Evolutionary conservation across 2,329 filamentous ascomycete genomes (phyloP).

Genomic region (Nothopassalora personata): DNA sequence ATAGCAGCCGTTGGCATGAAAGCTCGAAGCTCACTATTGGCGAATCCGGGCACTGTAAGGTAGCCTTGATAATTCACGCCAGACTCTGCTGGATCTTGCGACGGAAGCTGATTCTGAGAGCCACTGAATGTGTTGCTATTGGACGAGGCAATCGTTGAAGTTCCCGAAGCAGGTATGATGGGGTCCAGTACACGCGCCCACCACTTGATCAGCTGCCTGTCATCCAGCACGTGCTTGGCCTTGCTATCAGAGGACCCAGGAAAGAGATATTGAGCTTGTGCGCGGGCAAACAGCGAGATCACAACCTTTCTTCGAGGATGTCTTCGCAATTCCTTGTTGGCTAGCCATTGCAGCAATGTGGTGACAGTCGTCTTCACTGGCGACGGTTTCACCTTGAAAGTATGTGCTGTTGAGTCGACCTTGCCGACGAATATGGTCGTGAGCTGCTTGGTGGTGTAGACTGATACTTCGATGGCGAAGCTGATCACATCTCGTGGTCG

Average conservation of each 20-base stretch:
- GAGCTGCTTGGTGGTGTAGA: slow-evolving; percentile 73
- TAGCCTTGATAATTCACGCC: slow-evolving; percentile 56
- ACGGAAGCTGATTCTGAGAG: slow-evolving; percentile 5
- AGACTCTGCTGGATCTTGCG: slow-evolving; percentile 34
- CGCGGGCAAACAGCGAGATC: slow-evolving; percentile 83
- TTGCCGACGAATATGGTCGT: slow-evolving; percentile 94
- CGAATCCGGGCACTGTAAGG: slow-evolving; percentile 80
- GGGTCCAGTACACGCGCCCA: slow-evolving; percentile 88
- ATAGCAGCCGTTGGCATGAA: slow-evolving; percentile 59
- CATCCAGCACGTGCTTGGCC: slow-evolving; percentile 86
- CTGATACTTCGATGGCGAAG: slow-evolving; percentile 78
- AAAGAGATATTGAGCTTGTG: slow-evolving; percentile 92
- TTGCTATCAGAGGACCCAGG: slow-evolving; percentile 81
- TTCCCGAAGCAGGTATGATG: slow-evolving; percentile 48
- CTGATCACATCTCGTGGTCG: slow-evolving; percentile 55
- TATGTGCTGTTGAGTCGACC: slow-evolving; percentile 89
- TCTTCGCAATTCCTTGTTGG: slow-evolving; percentile 55
- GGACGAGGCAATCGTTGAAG: background rate
- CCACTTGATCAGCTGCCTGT: slow-evolving; percentile 86
- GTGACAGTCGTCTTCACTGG: slow-evolving; percentile 69
- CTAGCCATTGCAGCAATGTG: slow-evolving; percentile 70
- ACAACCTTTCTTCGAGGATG: slow-evolving; percentile 47
- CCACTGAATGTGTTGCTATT: background rate
- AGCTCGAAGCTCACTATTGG: slow-evolving; percentile 68
- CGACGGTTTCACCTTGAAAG: slow-evolving; percentile 62